Conservation (phyloP, 345 rosid species). For the Eucalyptus virginea region DNA sequence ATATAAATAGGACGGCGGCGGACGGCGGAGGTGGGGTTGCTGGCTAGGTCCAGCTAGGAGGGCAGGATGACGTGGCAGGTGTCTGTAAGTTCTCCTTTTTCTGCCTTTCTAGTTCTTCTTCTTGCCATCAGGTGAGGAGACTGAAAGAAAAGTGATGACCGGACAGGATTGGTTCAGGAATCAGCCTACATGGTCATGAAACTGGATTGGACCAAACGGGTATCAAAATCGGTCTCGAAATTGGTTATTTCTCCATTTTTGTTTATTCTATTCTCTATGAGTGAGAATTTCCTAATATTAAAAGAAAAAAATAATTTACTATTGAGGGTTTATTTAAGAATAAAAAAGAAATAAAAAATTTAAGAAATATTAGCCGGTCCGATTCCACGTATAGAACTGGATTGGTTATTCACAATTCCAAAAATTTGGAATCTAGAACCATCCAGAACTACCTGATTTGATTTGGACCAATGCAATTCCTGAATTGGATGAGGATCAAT, state of each 20-base stretch:
- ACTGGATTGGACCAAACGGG: not conserved
- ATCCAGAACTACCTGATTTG: not conserved
- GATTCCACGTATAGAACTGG: not conserved
- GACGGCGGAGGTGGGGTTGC: not conserved
- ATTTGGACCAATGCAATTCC: too few species aligned
- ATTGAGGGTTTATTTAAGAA: too few species aligned
- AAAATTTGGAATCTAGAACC: not conserved
- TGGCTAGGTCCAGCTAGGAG: not conserved
- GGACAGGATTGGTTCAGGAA: not conserved
- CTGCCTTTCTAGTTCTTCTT: not conserved
- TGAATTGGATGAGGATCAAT: too few species aligned
- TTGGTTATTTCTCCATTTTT: not conserved
- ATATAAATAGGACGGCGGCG: not conserved
- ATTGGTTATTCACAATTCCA: not conserved
- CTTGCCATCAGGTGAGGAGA: not conserved
- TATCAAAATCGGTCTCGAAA: not conserved
- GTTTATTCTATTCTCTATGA: not conserved
- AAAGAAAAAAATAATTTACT: too few species aligned
- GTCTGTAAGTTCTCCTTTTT: rapidly evolving
- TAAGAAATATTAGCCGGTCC: too few species aligned
- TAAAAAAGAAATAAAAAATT: too few species aligned
- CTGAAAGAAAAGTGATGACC: not conserved
- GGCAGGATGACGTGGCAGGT: not conserved
- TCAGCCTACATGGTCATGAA: not conserved
- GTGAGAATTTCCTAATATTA: not conserved